Evolutionary conservation across 306 rosid genomes (phyloP), one percentile per base, ranked within the genome.

Genomic region (Pachyrhizus erosus): DNA sequence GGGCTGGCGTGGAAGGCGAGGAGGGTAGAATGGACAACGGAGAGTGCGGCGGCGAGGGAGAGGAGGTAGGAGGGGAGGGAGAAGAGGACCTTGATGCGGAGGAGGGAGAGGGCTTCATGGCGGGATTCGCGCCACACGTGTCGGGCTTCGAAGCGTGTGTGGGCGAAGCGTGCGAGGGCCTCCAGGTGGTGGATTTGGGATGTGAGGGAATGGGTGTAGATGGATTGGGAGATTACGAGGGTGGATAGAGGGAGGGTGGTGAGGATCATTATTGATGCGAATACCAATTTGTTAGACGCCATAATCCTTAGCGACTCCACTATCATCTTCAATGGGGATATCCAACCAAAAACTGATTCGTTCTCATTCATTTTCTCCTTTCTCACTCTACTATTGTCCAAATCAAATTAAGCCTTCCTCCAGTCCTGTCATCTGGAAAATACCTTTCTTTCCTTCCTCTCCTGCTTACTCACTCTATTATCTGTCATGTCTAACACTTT

Each of bases 141-240:
- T 5, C 98, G 95, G 2, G 93, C 92, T 75, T 94, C 97, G 85
- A 93, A 83, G 66, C 90, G 92, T 23, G 94, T 92, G 23, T 89
- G 77, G 70, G 93, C 84, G 58, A 42, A 86, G 78, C 71, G 82
- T 15, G 96, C 93, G 71, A 94, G 81, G 78, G 89, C 82, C 20
- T 94, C 97, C 20, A 94, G 97, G 43, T 79, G 85, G 87, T 55
- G 77, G 88, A 94, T 86, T 83, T 85, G 86, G 52, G 87, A 75
- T 31, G 86, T 81, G 70, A 85, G 84, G 10, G 85, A 71, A 24
- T 80, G 88, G 57, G 93, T 82, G 76, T 60, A 58, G 85, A 89
- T 79, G 61, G 91, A 87, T 83, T 86, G 86, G 64, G 83, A 82
- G 78, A 92, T 66, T 33, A 82, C 57, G 73, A 91, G 91, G 77